Conservation (phyloP, 1,284 basidiomycete genomes). For the Apiotrichum porosum region DNA sequence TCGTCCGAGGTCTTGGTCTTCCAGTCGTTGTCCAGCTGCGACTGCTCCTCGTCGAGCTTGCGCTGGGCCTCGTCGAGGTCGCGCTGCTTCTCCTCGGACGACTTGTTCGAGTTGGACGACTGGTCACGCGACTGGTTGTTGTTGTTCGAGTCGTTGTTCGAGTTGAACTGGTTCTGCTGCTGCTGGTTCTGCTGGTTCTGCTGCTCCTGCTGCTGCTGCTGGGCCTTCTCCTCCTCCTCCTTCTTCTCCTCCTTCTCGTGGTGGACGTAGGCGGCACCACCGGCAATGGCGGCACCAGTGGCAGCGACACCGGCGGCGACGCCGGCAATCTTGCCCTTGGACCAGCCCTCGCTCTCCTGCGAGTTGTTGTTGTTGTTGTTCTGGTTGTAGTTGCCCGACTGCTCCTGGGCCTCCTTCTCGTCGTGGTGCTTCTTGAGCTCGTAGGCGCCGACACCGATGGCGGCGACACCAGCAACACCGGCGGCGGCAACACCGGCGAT, state of each 20-base stretch:
- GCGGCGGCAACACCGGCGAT: conserved; percentile 4
- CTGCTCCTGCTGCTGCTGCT: conserved; percentile 1
- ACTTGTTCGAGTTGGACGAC: too few relatives aligned
- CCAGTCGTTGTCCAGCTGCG: not conserved
- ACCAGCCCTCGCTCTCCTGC: conserved; percentile 2
- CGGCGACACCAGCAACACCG: conserved; percentile 1
- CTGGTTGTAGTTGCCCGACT: not conserved
- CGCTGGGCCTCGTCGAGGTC: too few relatives aligned
- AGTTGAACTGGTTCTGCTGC: too few relatives aligned
- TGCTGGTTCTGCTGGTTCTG: not conserved
- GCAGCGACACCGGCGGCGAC: not conserved
- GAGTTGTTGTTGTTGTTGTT: not conserved
- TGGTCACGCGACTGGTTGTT: too few relatives aligned
- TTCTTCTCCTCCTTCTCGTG: conserved; percentile 1
- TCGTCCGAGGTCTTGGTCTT: too few relatives aligned
- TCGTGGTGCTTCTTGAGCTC: conserved; percentile 6
- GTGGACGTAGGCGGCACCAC: not conserved
- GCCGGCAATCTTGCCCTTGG: conserved; percentile 1
- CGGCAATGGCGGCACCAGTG: not conserved
- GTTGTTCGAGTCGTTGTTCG: too few relatives aligned
- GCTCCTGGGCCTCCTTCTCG: conserved; percentile 2
- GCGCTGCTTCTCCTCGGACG: not conserved
- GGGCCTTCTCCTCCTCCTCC: not conserved
- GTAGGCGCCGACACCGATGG: not conserved
- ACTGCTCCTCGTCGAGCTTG: too few relatives aligned